A percentile compares a stretch with the other conserved stretches of the same genome.
Conservation (phyloP, 2,329 filamentous ascomycete species). For the Botrytis squamosa region DNA sequence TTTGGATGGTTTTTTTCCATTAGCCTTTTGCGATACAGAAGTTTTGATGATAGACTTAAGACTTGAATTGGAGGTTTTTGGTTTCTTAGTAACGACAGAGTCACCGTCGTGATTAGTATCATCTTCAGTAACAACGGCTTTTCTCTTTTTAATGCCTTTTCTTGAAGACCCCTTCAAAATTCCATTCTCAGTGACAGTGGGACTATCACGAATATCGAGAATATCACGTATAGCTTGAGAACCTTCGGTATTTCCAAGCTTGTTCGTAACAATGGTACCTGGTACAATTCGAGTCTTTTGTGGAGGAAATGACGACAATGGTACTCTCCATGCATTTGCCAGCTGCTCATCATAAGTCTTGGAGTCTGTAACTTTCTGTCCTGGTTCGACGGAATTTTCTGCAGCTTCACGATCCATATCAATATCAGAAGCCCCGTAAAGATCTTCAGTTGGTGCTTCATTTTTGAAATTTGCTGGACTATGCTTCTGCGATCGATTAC, state of each 20-base stretch:
- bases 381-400: background rate
- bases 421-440: background rate
- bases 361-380: background rate
- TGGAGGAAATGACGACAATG: background rate
- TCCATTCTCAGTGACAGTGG: background rate
- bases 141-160: background rate
- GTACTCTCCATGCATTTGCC: background rate
- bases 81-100: background rate
- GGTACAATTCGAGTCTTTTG: slow-evolving; percentile 1
- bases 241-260: background rate
- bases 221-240: background rate
- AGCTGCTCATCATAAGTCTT: background rate
- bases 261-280: background rate
- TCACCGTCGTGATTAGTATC: background rate
- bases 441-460: background rate
- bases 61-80: background rate
- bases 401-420: background rate
- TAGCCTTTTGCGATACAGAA: background rate
- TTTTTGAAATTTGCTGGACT: background rate
- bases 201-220: background rate
- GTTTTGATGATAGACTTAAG: background rate
- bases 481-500: background rate
- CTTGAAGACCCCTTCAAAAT: background rate
- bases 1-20: background rate
- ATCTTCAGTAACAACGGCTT: background rate